Conservation (phyloP, 2,329 filamentous ascomycete species). For the Colletotrichum abscissum region DNA sequence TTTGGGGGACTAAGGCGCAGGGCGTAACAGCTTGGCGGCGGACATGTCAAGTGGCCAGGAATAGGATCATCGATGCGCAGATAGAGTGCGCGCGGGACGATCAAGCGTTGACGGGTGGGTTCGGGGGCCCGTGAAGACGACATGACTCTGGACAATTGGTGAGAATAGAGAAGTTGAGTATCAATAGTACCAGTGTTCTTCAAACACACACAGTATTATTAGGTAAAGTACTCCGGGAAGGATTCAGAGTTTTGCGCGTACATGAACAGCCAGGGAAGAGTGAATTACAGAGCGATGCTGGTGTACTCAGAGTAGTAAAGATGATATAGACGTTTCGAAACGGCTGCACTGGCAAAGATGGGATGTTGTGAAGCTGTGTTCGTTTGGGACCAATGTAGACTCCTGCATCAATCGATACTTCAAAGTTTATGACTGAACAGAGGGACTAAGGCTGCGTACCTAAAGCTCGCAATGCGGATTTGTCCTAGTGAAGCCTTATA, state of each 20-base stretch:
- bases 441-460: neutral
- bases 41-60: neutral
- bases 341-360: constrained; percentile 11
- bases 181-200: neutral
- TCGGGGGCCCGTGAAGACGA: neutral
- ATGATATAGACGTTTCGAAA: constrained; percentile 28
- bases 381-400: constrained; percentile 5
- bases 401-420: neutral
- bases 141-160: neutral
- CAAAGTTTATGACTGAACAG: neutral
- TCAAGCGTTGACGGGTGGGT: neutral
- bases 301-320: neutral
- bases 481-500: constrained; percentile 10
- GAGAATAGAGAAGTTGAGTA: neutral
- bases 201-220: neutral
- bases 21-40: constrained; percentile 8
- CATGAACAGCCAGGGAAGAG: neutral
- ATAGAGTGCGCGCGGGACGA: constrained; percentile 16
- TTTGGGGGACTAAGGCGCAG: neutral
- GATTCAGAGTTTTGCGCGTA: neutral
- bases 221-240: neutral
- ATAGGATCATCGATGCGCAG: constrained; percentile 21
- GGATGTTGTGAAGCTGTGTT: constrained; percentile 6
- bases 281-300: neutral
- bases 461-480: neutral